phyloP scores from a whole-genome alignment of 129 eudicot genomes.

The Rutidosis leptorrhynchoides region DNA sequence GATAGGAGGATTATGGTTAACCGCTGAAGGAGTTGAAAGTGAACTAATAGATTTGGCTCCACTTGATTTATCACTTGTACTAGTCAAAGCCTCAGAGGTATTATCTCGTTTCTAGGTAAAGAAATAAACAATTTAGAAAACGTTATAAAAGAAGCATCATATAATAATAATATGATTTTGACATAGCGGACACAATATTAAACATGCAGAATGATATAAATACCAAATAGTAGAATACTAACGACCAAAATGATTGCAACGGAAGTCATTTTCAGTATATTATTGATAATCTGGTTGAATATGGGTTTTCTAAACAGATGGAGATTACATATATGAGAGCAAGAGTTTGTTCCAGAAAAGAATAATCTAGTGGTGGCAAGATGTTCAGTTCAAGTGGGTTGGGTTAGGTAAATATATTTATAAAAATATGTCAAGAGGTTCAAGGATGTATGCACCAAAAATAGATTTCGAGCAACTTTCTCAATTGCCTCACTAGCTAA shows the following conservation, averaged over 20 bases:
- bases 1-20: slow-evolving; percentile 43
- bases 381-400: not conserved
- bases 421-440: not conserved
- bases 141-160: not conserved
- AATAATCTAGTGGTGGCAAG: not conserved
- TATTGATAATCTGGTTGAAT: not conserved
- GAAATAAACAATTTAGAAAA: slow-evolving; percentile 11
- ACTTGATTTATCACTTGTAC: slow-evolving; percentile 93
- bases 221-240: not conserved
- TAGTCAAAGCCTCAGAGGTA: slow-evolving; percentile 54
- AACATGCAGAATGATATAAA: not conserved
- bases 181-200: slow-evolving; percentile 9
- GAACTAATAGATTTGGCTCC: slow-evolving; percentile 72
- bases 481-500: not conserved
- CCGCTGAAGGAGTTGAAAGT: slow-evolving; percentile 83
- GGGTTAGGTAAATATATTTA: not conserved
- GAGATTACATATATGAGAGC: not conserved
- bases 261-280: not conserved
- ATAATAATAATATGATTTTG: not conserved
- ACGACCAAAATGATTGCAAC: slow-evolving; percentile 17
- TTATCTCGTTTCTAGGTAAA: slow-evolving; percentile 74
- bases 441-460: not conserved
- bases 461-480: not conserved
- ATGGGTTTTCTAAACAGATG: not conserved
- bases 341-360: not conserved